Conservation (phyloP, 495 filamentous ascomycete species). For the Xylaria nigripes region DNA sequence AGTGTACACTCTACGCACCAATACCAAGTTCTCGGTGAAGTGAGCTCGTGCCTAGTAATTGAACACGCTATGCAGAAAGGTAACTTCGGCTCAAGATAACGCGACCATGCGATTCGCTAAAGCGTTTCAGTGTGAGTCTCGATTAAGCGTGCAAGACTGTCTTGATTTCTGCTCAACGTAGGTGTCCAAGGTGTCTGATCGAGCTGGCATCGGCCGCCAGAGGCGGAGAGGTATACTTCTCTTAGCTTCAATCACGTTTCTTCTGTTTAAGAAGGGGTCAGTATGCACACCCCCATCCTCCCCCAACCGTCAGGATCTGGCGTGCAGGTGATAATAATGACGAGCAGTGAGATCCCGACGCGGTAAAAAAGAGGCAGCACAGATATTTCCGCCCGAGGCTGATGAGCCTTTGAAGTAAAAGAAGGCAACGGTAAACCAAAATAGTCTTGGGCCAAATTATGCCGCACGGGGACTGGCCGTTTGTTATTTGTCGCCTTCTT, state of each 20-base stretch:
- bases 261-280: not conserved
- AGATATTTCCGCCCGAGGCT: slow-evolving; percentile 23
- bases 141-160: not conserved
- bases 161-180: not conserved
- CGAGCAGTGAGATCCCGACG: slow-evolving; percentile 15
- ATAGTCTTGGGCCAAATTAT: slow-evolving; percentile 21
- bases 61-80: slow-evolving; percentile 1
- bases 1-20: not conserved
- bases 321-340: not conserved
- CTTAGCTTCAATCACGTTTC: not conserved
- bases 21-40: slow-evolving; percentile 5
- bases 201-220: not conserved
- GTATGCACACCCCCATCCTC: not conserved
- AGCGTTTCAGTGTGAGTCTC: not conserved
- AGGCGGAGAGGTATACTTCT: not conserved
- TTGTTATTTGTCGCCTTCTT: not conserved
- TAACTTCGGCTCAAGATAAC: not conserved
- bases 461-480: slow-evolving; percentile 3
- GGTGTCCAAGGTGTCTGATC: not conserved
- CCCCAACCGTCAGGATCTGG: not conserved
- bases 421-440: slow-evolving; percentile 22
- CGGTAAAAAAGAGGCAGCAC: slow-evolving; percentile 23
- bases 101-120: slow-evolving; percentile 4
- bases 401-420: slow-evolving; percentile 8
- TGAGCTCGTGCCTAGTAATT: not conserved